Evolutionary conservation across 2,329 filamentous ascomycete species (phyloP).

Genomic region (Fusarium nanum): DNA sequence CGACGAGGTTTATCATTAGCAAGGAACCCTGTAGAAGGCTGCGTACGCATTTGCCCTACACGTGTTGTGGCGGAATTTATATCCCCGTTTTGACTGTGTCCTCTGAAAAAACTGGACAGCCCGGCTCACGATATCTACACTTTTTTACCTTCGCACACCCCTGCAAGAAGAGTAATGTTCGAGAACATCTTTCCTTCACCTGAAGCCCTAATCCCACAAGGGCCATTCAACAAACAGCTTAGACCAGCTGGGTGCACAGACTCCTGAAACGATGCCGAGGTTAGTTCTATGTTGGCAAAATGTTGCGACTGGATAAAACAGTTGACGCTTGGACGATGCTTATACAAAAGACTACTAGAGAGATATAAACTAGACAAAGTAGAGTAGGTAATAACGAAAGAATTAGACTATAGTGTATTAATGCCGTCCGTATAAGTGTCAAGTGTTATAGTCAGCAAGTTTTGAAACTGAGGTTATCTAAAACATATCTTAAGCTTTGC

Average conservation of each 20-base stretch:
- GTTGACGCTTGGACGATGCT: constrained; percentile 8
- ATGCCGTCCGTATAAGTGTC: neutral
- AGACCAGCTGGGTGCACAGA: constrained; percentile 19
- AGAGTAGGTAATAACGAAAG: neutral
- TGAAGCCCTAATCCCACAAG: constrained; percentile 13
- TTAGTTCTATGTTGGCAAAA: constrained; percentile 7
- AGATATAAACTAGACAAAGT: neutral
- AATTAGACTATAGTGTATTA: neutral
- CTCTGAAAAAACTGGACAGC: neutral
- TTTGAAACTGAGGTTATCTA: constrained; percentile 26
- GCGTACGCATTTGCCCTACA: neutral
- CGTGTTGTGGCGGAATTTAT: neutral
- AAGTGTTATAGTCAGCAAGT: neutral
- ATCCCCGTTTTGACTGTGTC: neutral
- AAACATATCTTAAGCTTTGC: constrained; percentile 35
- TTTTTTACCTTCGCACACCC: neutral
- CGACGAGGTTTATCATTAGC: constrained; percentile 17
- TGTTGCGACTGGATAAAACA: constrained; percentile 34
- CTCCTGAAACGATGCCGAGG: constrained; percentile 33
- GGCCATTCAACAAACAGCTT: constrained; percentile 12
- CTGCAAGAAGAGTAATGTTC: constrained; percentile 18
- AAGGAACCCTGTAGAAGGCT: constrained; percentile 16
- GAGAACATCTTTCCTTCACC: constrained; percentile 27
- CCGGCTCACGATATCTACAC: constrained; percentile 16
- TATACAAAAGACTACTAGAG: neutral